Base-by-base conservation (phyloP, 495 filamentous ascomycete genomes). In the Ramalina peruviana region DNA sequence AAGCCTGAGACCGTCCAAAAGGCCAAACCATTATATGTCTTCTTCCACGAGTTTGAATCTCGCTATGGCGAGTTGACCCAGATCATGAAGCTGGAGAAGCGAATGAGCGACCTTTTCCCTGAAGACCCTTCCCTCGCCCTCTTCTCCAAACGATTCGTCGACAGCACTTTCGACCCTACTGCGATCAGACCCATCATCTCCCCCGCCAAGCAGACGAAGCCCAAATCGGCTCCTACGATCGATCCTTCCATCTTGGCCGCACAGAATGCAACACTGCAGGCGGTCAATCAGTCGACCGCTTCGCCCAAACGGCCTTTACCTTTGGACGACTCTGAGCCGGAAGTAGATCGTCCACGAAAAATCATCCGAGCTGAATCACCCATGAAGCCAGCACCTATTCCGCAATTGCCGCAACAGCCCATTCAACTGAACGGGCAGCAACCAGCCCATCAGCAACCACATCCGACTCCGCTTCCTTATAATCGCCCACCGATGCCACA, bases 41-140 rank as follows among this genome's bases (percentile, higher is more conserved):
- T 84, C 64, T 89, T 98, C 58, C 88, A 98, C 62, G 80, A 86
- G 48, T 96, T 94, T 61, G 90, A 97, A 65, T 84, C 86, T n/a
- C 75, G 85, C 41, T 97, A 87, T 58, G 92, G 93, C 40, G 93
- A 98, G 60, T 73, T 96, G 0, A 72, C 79, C 17, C 87, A 95
- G 60, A 82, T 98, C 36, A 77, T 79, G 56, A 92, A 92, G 60
- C 69, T 98, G 25, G 92, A 98, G 61, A 83, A 78, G 60, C 83
- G 92, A 26, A 96, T 97, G 90, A 72, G 75, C 20, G 88, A 95
- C 60, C 72, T 96, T 2, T 97, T 83, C 61, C 88, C 88, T 16
- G 83, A 88, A 51, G 90, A 95, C 52, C 82, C 86, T 16, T 79
- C 78, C 20, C 70, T 95, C 23, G 61, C 72, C 5, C 75, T 75